A percentile compares a stretch with the other conserved stretches of the same genome.
phyloP scores from a whole-genome alignment of 352 stramenopile species.

The Pythium guiyangense region DNA sequence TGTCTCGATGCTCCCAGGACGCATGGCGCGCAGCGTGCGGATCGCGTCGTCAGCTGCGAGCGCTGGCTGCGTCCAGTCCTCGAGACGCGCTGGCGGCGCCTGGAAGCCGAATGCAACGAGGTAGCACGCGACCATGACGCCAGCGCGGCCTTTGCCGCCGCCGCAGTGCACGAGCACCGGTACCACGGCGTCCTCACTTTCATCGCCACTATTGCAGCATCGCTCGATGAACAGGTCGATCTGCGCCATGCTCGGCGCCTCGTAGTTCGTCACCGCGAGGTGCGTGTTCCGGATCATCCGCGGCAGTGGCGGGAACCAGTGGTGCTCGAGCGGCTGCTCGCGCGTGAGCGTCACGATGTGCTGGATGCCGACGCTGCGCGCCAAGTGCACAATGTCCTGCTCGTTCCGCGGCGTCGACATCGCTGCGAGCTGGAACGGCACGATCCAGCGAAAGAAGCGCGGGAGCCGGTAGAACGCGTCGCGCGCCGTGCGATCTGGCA shows the following conservation, averaged over 20 bases:
- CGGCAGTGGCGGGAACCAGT: slow-evolving; percentile 23
- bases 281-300: slow-evolving; percentile 33
- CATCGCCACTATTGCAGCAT: slow-evolving; percentile 15
- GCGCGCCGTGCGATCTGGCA: not conserved
- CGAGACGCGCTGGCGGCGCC: slow-evolving; percentile 14
- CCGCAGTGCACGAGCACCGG: slow-evolving; percentile 63
- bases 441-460: slow-evolving; percentile 45
- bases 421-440: slow-evolving; percentile 32
- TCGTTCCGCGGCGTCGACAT: slow-evolving; percentile 36
- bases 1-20: slow-evolving; percentile 57
- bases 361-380: slow-evolving; percentile 20
- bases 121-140: slow-evolving; percentile 65
- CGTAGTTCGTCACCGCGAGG: slow-evolving; percentile 52
- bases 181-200: not conserved
- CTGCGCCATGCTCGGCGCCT: slow-evolving; percentile 41
- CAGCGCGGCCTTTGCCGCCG: slow-evolving; percentile 55
- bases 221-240: slow-evolving; percentile 56
- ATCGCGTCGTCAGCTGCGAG: slow-evolving; percentile 45
- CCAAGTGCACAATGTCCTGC: slow-evolving; percentile 26
- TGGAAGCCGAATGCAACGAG: slow-evolving; percentile 56
- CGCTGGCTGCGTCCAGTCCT: slow-evolving; percentile 31
- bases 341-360: slow-evolving; percentile 36
- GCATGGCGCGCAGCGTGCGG: slow-evolving; percentile 29
- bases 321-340: slow-evolving; percentile 25
- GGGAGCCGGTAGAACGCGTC: slow-evolving; percentile 20